A percentile compares a stretch with the other conserved stretches of the same genome.
Conservation (phyloP, 768 basidiomycete genomes). For the Trametes meyenii region DNA sequence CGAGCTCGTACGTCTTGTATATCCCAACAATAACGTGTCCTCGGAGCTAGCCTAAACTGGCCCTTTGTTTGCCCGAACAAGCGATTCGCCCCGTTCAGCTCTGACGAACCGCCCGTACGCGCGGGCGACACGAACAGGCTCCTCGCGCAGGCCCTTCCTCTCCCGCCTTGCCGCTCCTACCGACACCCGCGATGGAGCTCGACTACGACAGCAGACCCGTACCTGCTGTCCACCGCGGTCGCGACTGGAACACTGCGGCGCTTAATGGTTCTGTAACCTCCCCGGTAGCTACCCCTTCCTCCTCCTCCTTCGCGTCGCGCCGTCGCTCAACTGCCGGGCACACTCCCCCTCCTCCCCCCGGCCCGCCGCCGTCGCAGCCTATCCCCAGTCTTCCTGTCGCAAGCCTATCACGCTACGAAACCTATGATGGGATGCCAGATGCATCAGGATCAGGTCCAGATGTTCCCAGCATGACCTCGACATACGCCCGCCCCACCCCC, state of each 20-base stretch:
- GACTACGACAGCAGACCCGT: conserved; percentile 30
- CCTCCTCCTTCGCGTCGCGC: conserved; percentile 45
- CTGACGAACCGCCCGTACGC: conserved; percentile 12
- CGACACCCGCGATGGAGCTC: conserved; percentile 28
- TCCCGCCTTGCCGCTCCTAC: not conserved
- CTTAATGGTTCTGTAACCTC: conserved; percentile 20
- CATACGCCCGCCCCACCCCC: conserved; percentile 39
- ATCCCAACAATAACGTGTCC: conserved; percentile 4
- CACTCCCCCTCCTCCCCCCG: conserved; percentile 55
- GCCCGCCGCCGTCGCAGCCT: conserved; percentile 72
- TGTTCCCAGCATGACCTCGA: conserved; percentile 25
- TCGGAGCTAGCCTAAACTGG: conserved; percentile 25
- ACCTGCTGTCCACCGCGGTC: conserved; percentile 29
- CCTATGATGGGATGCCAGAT: conserved; percentile 32
- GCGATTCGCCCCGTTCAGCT: conserved; percentile 22
- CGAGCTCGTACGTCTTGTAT: not conserved
- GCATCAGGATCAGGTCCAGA: conserved; percentile 25
- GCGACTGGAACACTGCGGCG: conserved; percentile 27
- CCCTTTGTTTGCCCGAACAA: conserved; percentile 28
- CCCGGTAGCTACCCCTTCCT: conserved; percentile 20
- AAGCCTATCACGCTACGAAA: conserved; percentile 32
- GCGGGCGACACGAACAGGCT: conserved; percentile 3
- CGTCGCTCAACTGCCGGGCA: conserved; percentile 72
- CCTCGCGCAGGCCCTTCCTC: conserved; percentile 5
- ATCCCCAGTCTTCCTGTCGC: conserved; percentile 66